Evolutionary conservation across 176 grass and related monocot genomes (phyloP).

Genomic region (Secale cereale): DNA sequence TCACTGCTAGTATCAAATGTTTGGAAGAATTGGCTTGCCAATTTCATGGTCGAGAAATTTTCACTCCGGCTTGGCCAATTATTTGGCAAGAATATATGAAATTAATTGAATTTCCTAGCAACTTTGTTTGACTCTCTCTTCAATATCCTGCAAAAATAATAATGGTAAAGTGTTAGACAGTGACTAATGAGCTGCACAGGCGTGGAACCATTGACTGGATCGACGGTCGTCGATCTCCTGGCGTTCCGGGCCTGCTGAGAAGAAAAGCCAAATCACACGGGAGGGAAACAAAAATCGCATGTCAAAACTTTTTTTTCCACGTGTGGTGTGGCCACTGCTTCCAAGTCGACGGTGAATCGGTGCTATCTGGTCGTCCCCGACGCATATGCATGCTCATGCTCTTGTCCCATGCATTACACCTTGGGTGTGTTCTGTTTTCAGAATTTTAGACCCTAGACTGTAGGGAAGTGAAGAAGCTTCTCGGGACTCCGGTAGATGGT

Average conservation of each 20-base stretch:
- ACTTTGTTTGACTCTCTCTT: not conserved
- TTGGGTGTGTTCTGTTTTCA: not conserved
- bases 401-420: not conserved
- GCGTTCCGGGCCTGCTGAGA: not conserved
- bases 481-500: not conserved
- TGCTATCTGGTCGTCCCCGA: not conserved
- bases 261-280: not conserved
- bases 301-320: not conserved
- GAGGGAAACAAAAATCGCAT: not conserved
- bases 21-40: too few relatives aligned
- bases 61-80: too few relatives aligned
- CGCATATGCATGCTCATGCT: not conserved
- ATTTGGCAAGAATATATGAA: not conserved
- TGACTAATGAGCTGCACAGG: not conserved
- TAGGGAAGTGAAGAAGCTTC: not conserved
- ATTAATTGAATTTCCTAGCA: not conserved
- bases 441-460: not conserved
- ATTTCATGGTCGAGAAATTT: too few relatives aligned
- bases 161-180: not conserved
- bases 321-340: not conserved
- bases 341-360: not conserved
- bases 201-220: not conserved
- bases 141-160: not conserved
- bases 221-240: not conserved
- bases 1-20: too few relatives aligned